Conservation (phyloP, 2,329 filamentous ascomycete genomes). For the Kalmusia sp. region DNA sequence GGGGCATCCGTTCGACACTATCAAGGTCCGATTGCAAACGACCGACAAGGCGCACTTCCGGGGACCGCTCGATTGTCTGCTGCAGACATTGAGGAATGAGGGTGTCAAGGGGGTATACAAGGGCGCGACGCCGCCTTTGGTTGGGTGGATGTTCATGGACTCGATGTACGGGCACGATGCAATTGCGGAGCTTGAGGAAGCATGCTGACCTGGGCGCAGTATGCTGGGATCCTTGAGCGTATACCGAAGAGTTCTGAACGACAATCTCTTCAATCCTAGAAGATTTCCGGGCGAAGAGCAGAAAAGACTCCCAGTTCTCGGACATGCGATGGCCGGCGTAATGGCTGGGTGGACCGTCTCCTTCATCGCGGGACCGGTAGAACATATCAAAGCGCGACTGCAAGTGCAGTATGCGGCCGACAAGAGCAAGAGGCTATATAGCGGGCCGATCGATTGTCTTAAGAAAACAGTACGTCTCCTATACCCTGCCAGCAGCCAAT, state of each 20-base stretch:
- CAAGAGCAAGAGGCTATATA: slow-evolving; percentile 80
- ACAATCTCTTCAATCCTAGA: slow-evolving; percentile 75
- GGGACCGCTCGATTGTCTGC: slow-evolving; percentile 84
- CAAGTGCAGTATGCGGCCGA: slow-evolving; percentile 90
- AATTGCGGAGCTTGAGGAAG: not conserved
- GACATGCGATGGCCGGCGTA: slow-evolving; percentile 87
- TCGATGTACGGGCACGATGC: slow-evolving; percentile 56
- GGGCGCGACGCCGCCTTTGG: slow-evolving; percentile 86
- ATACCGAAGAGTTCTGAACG: slow-evolving; percentile 83
- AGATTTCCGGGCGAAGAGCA: slow-evolving; percentile 45
- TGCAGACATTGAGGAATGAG: slow-evolving; percentile 85
- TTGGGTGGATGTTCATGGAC: slow-evolving; percentile 99
- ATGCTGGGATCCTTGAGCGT: slow-evolving; percentile 93
- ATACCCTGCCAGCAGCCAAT: not conserved
- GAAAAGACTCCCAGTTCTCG: slow-evolving; percentile 72
- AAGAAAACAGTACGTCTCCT: slow-evolving; percentile 64
- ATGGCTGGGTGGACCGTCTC: slow-evolving; percentile 88
- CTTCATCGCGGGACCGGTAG: slow-evolving; percentile 90
- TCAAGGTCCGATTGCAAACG: slow-evolving; percentile 96
- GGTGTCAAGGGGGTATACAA: slow-evolving; percentile 90
- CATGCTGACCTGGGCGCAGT: slow-evolving; percentile 26
- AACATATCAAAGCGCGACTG: slow-evolving; percentile 92
- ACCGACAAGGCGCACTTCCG: slow-evolving; percentile 78
- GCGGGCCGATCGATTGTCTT: slow-evolving; percentile 84
- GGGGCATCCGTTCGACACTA: slow-evolving; percentile 85